Evolutionary conservation across 2,329 filamentous ascomycete species (phyloP), one percentile per base, ranked within the genome.

Genomic region (Microdochium nivale): DNA sequence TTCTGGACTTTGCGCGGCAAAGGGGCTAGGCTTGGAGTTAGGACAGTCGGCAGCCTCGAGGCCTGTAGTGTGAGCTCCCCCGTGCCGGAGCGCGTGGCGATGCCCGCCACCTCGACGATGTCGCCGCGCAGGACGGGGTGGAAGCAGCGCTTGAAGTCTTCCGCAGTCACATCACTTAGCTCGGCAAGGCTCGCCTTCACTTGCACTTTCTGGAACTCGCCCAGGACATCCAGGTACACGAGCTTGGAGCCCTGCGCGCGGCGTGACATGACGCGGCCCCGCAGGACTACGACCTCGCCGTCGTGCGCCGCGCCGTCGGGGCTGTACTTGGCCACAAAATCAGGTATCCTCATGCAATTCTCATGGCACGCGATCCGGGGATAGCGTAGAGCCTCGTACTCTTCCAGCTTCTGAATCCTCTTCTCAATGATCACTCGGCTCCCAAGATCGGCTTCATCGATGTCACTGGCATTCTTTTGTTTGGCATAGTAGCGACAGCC

Each of bases 151-250:
- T 80, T 84, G 60, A 85, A 84, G 37, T 69, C 67, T 35, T 68
- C 62, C 25, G 60, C 55, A 33, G 65, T 66, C 43, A 70, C 59
- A 25, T 67, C 64, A 48, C 68, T 49, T 61, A 75, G 56, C 54
- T 75, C 79, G 53, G 76, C 75, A 59, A 84, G 76, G 67, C 88
- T 87, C 67, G 87, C 78, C 72, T 95, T 83, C 55, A 85, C 78
- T 70, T 99, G 94, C 32, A 95, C 68, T 56, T 78, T 80, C 58
- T 82, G 71, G 52, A 84, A 86, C 63, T 89, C 83, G 65, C 90
- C 83, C 58, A 83, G 75, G 49, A 97, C 72, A 68, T 94, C 87
- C 58, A 96, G 67, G 67, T 99, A 99, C 56, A 90, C 75, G 59
- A 99, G 82, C 69, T 87, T 89, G 59, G 81, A 84, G 58, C 91